Percentiles rank a stretch among this genome's conserved stretches.
Conservation (phyloP, 1,139 yeast species). For the Pichia sp. region DNA sequence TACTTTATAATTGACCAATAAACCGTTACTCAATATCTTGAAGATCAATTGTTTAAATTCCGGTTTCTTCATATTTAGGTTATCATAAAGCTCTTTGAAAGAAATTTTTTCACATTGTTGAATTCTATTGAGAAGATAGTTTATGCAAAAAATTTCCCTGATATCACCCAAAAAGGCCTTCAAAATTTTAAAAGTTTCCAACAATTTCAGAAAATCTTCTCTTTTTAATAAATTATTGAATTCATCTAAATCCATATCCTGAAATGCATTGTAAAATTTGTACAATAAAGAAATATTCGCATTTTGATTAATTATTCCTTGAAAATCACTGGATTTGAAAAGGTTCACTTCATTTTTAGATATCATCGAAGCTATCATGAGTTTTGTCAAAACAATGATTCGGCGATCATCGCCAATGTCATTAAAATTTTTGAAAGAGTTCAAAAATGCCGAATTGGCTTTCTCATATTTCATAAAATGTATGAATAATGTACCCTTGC, state of each 20-base stretch:
- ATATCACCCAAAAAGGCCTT: slow-evolving; percentile 24
- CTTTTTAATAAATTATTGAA: slow-evolving; percentile 29
- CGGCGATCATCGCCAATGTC: slow-evolving; percentile 69
- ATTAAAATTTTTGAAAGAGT: slow-evolving; percentile 67
- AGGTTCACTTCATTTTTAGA: slow-evolving; percentile 61
- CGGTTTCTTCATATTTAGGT: slow-evolving; percentile 10
- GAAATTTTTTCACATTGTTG: slow-evolving; percentile 14
- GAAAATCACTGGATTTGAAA: slow-evolving; percentile 53
- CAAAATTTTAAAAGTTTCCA: slow-evolving; percentile 26
- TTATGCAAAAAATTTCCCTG: slow-evolving; percentile 21
- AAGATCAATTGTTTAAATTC: slow-evolving; percentile 19
- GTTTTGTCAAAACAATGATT: slow-evolving; percentile 47
- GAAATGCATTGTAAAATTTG: slow-evolving; percentile 19
- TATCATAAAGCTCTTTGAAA: slow-evolving; percentile 12
- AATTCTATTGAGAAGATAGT: slow-evolving; percentile 15
- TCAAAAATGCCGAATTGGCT: slow-evolving; percentile 62
- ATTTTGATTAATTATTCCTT: slow-evolving; percentile 21
- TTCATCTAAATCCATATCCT: slow-evolving; percentile 15
- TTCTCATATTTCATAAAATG: slow-evolving; percentile 49
- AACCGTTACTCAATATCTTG: slow-evolving; percentile 38
- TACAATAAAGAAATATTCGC: slow-evolving; percentile 14
- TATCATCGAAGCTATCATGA: slow-evolving; percentile 55
- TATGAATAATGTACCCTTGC: slow-evolving; percentile 67
- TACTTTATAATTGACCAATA: slow-evolving; percentile 34
- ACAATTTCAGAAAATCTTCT: slow-evolving; percentile 19